Base-by-base conservation (phyloP, 83 land plant genomes). In the Picea abies region DNA sequence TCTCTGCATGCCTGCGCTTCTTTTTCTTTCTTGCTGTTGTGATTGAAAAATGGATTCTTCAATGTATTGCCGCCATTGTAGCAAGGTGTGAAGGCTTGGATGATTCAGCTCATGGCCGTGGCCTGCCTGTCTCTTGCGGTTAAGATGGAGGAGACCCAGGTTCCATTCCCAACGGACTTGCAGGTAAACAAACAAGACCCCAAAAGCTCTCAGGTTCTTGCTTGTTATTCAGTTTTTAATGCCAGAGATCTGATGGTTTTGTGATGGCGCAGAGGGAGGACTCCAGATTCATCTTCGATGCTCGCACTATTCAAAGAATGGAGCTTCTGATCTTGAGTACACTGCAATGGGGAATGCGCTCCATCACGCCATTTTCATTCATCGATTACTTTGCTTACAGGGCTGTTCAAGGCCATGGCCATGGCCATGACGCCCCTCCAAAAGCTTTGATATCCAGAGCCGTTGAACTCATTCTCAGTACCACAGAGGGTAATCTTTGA, bases 301-400 rank as follows among this genome's bases (percentile, higher is more conserved):
- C 91, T 1, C 86, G 79, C 35, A 93, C 91, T 11, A 87, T 93
- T 41, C 87, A 75, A 1, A 77, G 91, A 39, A 93, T 92, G 95
- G 95, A 92, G 82, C 93, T 92, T 20, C 80, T 92, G 22, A 84
- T 92, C 10, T 88, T 92, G 26, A 79, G 88, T 17, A 89, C 87
- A 44, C 68, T 92, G 29, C 85, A 92, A 70, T 92, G 95, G 95
- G 79, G 90, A 79, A 87, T 92, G 60, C 77, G 90, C 52, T 85
- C 90, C 22, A 78, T 92, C 63, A 89, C 95, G 4, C 95, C 95
- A 7, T 92, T 92, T 84, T 84, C 79, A 60, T 92, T 86, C 85
- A 83, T 92, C 19, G 70, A 63, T 17, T 92, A 81, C 87, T 92
- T 92, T 63, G 80, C 77, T 16, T 29, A 76, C 12, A 37, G n/a